A percentile compares a stretch with the other conserved stretches of the same genome.
Conservation (phyloP, 805 yeast species). For the Metahyphopichia silvanorum region DNA sequence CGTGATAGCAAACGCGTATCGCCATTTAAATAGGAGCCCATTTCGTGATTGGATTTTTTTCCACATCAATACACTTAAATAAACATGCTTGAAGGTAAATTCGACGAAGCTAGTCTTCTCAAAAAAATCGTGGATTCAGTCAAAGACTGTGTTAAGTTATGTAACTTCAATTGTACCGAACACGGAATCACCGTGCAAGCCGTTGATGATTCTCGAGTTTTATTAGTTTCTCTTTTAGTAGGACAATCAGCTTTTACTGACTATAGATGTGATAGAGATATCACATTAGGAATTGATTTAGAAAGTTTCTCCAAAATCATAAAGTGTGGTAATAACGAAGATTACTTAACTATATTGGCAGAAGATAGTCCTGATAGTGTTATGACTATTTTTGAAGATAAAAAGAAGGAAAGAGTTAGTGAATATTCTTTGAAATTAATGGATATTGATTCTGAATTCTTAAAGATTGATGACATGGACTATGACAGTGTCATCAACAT, state of each 20-base stretch:
- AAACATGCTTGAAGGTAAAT: constrained; percentile 92
- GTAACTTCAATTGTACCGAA: constrained; percentile 96
- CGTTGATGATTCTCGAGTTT: constrained; percentile 94
- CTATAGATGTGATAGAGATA: constrained; percentile 92
- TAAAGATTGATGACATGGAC: constrained; percentile 91
- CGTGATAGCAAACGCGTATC: constrained; percentile 1
- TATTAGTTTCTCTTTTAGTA: constrained; percentile 81
- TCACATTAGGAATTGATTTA: constrained; percentile 88
- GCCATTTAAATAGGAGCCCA: background rate
- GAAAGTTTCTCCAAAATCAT: constrained; percentile 84
- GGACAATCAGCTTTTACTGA: constrained; percentile 86
- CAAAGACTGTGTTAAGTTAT: constrained; percentile 89
- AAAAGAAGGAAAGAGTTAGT: constrained; percentile 83
- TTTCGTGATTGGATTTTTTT: background rate
- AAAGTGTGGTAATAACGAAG: constrained; percentile 88
- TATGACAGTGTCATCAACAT: constrained; percentile 81
- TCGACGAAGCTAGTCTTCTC: constrained; percentile 86
- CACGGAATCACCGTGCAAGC: constrained; percentile 95
- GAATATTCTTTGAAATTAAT: constrained; percentile 89
- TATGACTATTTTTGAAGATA: constrained; percentile 83
- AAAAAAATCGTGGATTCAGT: constrained; percentile 92
- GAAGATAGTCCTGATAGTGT: constrained; percentile 84
- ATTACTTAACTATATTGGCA: constrained; percentile 82
- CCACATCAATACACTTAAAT: background rate
- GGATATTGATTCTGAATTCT: constrained; percentile 95